Base-by-base conservation (phyloP, 1,284 basidiomycete genomes). In the Apiotrichum akiyoshidainum region DNA sequence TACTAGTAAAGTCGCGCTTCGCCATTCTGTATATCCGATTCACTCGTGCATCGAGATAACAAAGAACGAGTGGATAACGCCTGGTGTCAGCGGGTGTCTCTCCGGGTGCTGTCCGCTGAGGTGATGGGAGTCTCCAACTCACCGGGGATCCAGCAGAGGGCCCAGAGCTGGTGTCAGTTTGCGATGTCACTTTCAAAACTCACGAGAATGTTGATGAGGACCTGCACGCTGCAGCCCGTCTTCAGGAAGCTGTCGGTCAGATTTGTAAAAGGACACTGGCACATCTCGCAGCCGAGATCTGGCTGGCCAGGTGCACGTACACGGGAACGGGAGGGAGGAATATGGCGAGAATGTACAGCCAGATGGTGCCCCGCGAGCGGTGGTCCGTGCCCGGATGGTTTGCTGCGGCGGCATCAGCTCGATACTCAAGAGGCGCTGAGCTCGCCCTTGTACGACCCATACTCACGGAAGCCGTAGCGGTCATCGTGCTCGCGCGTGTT, bases 91-190 rank as follows among this genome's bases (percentile, higher is more conserved):
- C n/a, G n/a, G n/a, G n/a, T n/a, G n/a, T n/a, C n/a, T n/a, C n/a
- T n/a, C n/a, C n/a, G n/a, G n/a, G n/a, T n/a, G n/a, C n/a, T n/a
- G n/a, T n/a, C n/a, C n/a, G n/a, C n/a, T n/a, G n/a, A n/a, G n/a
- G n/a, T n/a, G n/a, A n/a, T n/a, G 21, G 22, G 7, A 31, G 10
- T 6, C 14, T 14, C 5, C 9, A 10, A 45, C 54, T 6, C 33
- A 41, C 59, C 59, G 14, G 59, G 59, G 19, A 60, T 41, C 59
- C 59, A 60, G 33, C 55, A 44, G 21, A 60, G 52, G 11, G 34
- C 31, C 41, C 47, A 50, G 12, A 60, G 52, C 59, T 60, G 55
- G 7, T 17, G 21, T 10, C 13, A 40, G 34, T 12, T 17, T 2
- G 19, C 3, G 22, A 2, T 33, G 2, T 5, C 34, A 5, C 10